Evolutionary conservation across 2,329 filamentous ascomycete genomes (phyloP).

Genomic region (Fusarium sp.): DNA sequence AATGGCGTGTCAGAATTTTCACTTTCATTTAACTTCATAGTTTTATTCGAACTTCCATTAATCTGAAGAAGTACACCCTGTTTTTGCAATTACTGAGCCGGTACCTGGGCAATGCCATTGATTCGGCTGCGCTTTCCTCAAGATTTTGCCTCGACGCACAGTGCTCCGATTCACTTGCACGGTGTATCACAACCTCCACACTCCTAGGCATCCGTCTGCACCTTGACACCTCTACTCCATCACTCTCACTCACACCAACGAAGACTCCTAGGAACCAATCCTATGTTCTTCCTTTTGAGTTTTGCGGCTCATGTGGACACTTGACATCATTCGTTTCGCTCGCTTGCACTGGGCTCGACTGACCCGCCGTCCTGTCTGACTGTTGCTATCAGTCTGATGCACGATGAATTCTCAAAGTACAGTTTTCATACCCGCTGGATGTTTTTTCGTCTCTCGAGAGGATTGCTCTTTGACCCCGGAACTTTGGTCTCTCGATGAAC

Average conservation of each 20-base stretch:
- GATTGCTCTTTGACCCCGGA: conserved; percentile 28
- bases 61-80: not conserved
- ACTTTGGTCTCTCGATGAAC: conserved; percentile 17
- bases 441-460: conserved; percentile 47
- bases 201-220: not conserved
- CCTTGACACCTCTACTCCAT: not conserved
- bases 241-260: not conserved
- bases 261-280: not conserved
- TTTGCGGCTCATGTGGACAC: not conserved
- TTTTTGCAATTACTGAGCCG: not conserved
- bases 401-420: conserved; percentile 29
- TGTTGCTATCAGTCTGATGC: not conserved
- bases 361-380: not conserved
- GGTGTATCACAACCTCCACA: not conserved
- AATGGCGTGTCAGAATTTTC: not conserved
- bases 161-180: not conserved
- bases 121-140: not conserved
- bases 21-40: not conserved
- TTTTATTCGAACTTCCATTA: too few relatives aligned
- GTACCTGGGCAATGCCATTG: not conserved
- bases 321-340: not conserved
- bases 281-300: not conserved
- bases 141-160: not conserved
- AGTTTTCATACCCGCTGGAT: conserved; percentile 57
- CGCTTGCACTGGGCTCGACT: not conserved